These are phyloP conservation scores for Rubroshorea leprosula DNA, from an alignment of 345 rosid genomes.

Conservation along the genomic window DNA sequence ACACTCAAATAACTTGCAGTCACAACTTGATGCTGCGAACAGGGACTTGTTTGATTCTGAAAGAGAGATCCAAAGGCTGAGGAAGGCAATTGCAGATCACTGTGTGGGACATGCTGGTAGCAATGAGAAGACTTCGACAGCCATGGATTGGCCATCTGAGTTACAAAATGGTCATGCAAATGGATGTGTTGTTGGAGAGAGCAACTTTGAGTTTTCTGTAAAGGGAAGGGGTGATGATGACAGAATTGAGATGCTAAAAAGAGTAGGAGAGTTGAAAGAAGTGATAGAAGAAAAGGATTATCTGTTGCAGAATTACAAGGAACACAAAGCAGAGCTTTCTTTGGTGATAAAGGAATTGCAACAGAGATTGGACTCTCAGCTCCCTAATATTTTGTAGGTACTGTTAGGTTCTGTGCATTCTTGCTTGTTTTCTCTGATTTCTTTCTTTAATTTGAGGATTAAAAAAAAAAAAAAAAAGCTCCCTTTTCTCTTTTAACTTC, in stretches of 20 bases:
- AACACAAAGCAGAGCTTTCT: constrained; percentile 78
- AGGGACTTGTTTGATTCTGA: constrained; percentile 72
- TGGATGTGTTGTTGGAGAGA: constrained; percentile 45
- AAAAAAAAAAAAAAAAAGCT: constrained; percentile 8
- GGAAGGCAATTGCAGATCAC: constrained; percentile 87
- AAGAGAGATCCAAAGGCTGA: constrained; percentile 78
- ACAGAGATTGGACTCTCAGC: constrained; percentile 76
- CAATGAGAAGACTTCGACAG: constrained; percentile 34
- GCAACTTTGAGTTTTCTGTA: constrained; percentile 29
- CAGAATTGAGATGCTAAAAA: constrained; percentile 66
- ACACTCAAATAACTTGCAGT: constrained; percentile 62
- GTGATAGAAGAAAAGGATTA: constrained; percentile 89
- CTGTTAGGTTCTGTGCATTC: constrained; percentile 63
- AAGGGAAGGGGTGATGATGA: constrained; percentile 51
- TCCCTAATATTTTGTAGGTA: constrained; percentile 88
- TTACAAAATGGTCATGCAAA: constrained; percentile 49
- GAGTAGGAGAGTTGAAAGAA: constrained; percentile 76
- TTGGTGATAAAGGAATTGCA: constrained; percentile 76
- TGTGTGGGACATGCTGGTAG: constrained; percentile 39
- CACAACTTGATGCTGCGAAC: constrained; percentile 70
- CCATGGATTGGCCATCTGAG: constrained; percentile 42
- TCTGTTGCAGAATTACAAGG: constrained; percentile 72
- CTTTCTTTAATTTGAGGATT: constrained; percentile 3
- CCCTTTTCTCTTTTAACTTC: not conserved
- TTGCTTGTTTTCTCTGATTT: constrained; percentile 22